These are phyloP conservation scores for Saccharomycopsis babjevae DNA, from an alignment of 805 yeast genomes.

Conservation along the genomic window DNA sequence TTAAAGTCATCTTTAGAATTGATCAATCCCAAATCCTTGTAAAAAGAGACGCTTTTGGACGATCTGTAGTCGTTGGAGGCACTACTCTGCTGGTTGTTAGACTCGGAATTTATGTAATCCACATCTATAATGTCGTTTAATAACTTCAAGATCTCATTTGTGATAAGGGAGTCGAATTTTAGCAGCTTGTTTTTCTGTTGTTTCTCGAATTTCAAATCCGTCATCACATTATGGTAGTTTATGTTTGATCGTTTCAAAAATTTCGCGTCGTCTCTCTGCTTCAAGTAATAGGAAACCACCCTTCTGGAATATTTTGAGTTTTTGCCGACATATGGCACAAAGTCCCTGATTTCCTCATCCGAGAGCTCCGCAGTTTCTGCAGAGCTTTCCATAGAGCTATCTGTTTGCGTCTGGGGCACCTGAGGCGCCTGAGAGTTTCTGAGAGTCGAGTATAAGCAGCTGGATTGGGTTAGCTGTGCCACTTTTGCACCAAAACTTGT, in stretches of 20 bases:
- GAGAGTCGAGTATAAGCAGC: too few relatives aligned
- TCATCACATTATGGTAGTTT: neutral
- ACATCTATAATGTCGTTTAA: slow-evolving; percentile 8
- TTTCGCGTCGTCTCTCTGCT: neutral
- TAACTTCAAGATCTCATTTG: slow-evolving; percentile 8
- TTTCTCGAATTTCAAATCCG: slow-evolving; percentile 1
- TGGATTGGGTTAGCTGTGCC: too few relatives aligned
- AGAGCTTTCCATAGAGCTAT: too few relatives aligned
- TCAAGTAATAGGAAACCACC: slow-evolving; percentile 5
- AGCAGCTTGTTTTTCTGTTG: slow-evolving; percentile 1
- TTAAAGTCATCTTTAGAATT: neutral
- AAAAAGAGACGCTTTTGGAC: neutral
- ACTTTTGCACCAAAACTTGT: too few relatives aligned
- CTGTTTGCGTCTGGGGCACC: too few relatives aligned
- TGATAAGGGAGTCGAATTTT: neutral
- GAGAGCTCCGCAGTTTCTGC: neutral
- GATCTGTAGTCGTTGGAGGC: neutral
- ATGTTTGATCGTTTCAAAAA: slow-evolving; percentile 1
- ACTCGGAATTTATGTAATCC: neutral
- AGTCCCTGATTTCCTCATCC: slow-evolving; percentile 11
- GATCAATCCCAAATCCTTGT: neutral
- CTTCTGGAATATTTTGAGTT: slow-evolving; percentile 9
- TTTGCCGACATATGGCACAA: slow-evolving; percentile 15
- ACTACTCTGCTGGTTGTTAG: neutral
- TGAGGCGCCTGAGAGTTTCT: too few relatives aligned